Conservation (phyloP, 345 rosid species). For the Gossypium stocksii region DNA sequence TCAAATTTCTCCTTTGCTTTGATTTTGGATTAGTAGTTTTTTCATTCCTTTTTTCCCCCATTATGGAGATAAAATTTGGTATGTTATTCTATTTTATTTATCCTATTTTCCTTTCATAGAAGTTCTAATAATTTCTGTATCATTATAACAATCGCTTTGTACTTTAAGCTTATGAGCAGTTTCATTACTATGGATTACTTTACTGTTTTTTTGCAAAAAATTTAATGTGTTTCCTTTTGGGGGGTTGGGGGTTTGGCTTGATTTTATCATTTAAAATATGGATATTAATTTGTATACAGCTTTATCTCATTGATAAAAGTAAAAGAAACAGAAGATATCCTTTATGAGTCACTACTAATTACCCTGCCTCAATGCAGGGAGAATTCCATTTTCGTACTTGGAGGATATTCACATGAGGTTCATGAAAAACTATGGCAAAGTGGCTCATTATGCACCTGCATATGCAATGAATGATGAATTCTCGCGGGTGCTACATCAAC, state of each 20-base stretch:
- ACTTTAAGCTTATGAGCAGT: slow-evolving; percentile 1
- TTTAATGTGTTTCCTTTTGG: neutral
- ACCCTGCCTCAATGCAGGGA: slow-evolving; percentile 45
- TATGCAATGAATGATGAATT: slow-evolving; percentile 99
- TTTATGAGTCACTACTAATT: neutral
- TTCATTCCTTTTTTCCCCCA: neutral
- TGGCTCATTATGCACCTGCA: slow-evolving; percentile 80
- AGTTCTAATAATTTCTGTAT: neutral
- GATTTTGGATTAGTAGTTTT: slow-evolving; percentile 2
- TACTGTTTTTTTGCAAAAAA: neutral
- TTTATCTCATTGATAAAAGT: neutral
- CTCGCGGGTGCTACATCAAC: slow-evolving; percentile 96
- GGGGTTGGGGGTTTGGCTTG: neutral
- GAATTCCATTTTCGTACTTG: slow-evolving; percentile 96
- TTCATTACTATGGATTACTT: neutral
- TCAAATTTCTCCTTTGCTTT: neutral
- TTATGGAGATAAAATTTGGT: neutral
- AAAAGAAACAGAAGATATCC: slow-evolving; percentile 2
- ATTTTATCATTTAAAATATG: neutral
- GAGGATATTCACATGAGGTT: slow-evolving; percentile 95
- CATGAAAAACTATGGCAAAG: slow-evolving; percentile 91
- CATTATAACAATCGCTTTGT: neutral
- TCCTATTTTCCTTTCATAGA: neutral
- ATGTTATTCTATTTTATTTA: neutral
- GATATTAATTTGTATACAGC: neutral